phyloP scores from a whole-genome alignment of 345 rosid species.

The Kandelia obovata region DNA sequence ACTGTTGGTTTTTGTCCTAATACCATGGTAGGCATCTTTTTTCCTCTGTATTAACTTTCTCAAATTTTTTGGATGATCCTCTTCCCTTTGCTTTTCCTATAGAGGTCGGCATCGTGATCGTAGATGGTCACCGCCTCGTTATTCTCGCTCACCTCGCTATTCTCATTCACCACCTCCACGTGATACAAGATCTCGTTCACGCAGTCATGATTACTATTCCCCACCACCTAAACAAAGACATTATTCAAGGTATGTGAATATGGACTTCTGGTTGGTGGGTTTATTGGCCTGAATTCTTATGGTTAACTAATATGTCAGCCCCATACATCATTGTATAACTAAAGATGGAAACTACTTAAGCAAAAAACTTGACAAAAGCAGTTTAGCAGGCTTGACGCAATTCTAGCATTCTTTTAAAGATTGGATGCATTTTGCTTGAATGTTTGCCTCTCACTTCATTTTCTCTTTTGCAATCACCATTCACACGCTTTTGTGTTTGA shows the following conservation, averaged over 20 bases:
- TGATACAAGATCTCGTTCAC: conserved; percentile 54
- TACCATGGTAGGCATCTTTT: not conserved
- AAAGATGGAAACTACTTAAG: too few species aligned
- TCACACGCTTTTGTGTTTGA: too few species aligned
- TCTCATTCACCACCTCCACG: conserved; percentile 81
- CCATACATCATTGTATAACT: too few species aligned
- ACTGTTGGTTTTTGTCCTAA: not conserved
- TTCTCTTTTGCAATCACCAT: too few species aligned
- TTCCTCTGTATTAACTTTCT: not conserved
- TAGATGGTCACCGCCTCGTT: conserved; percentile 30
- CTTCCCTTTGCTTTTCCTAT: not conserved
- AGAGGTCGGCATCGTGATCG: conserved; percentile 27
- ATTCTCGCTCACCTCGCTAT: conserved; percentile 31
- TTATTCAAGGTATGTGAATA: conserved; percentile 45
- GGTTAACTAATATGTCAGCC: too few species aligned
- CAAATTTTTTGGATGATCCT: not conserved
- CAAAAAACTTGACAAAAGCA: too few species aligned
- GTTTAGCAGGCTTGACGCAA: too few species aligned
- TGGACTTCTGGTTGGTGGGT: not conserved
- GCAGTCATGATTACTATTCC: conserved; percentile 25
- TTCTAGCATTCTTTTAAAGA: too few species aligned
- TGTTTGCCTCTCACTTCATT: too few species aligned
- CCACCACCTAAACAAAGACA: conserved; percentile 26
- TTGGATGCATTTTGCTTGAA: too few species aligned
- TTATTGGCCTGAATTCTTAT: not conserved